phyloP scores from a whole-genome alignment of 495 filamentous ascomycete genomes.

The Penicillium taxi region DNA sequence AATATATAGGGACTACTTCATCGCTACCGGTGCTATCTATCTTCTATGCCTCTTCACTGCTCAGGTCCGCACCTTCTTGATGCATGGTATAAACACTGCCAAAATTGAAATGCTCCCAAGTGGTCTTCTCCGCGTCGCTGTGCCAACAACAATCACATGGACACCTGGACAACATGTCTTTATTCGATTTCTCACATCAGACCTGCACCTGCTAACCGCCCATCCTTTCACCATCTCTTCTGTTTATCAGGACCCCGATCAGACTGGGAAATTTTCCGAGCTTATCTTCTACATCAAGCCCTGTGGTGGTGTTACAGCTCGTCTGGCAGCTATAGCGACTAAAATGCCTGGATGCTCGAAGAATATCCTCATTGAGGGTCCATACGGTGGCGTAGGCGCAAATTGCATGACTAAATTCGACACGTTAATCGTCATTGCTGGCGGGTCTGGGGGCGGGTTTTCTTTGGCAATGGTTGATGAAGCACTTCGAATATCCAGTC shows the following conservation, averaged over 20 bases:
- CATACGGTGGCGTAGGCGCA: constrained; percentile 40
- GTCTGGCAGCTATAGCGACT: constrained; percentile 26
- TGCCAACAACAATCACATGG: constrained; percentile 41
- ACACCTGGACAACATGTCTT: constrained; percentile 44
- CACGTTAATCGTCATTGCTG: constrained; percentile 40
- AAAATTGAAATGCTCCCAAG: constrained; percentile 33
- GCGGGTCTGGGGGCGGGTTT: constrained; percentile 49
- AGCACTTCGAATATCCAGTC: constrained; percentile 14
- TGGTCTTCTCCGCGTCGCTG: constrained; percentile 35
- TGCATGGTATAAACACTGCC: constrained; percentile 40
- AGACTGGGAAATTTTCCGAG: constrained; percentile 19
- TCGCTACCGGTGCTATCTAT: constrained; percentile 47
- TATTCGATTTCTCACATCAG: constrained; percentile 38
- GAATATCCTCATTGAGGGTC: constrained; percentile 41
- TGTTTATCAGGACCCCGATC: constrained; percentile 15
- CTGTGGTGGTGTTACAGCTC: constrained; percentile 34
- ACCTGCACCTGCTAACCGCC: constrained; percentile 33
- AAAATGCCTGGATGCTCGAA: constrained; percentile 20
- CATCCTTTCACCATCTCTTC: constrained; percentile 50
- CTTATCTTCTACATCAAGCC: constrained; percentile 39
- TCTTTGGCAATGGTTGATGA: constrained; percentile 31
- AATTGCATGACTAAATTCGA: constrained; percentile 22
- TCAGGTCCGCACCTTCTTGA: constrained; percentile 36
- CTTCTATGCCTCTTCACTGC: constrained; percentile 32
- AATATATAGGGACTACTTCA: constrained; percentile 49